phyloP scores from a whole-genome alignment of 2,329 filamentous ascomycete genomes.

The Aspergillus phoenicis region DNA sequence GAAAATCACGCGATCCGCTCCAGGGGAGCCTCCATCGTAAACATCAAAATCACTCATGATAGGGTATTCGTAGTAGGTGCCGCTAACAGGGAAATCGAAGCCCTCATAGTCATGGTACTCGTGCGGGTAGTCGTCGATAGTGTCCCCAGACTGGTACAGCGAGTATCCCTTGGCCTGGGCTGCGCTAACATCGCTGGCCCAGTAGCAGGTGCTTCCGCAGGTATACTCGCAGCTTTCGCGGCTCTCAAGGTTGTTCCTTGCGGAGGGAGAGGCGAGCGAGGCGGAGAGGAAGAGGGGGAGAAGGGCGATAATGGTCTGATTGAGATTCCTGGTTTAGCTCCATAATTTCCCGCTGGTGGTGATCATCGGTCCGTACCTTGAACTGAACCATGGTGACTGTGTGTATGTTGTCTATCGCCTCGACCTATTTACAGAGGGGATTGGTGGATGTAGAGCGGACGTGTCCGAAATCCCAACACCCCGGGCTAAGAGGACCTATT shows the following conservation, averaged over 20 bases:
- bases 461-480: background rate
- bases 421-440: background rate
- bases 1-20: slow-evolving; percentile 68
- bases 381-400: background rate
- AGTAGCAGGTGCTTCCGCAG: slow-evolving; percentile 60
- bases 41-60: slow-evolving; percentile 52
- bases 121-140: slow-evolving; percentile 58
- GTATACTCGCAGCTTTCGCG: slow-evolving; percentile 51
- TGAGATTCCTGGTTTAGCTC: background rate
- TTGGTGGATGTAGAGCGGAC: background rate
- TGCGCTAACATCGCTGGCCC: slow-evolving; percentile 50
- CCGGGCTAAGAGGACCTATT: background rate
- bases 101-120: slow-evolving; percentile 65
- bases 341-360: no score
- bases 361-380: background rate
- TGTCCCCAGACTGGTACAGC: slow-evolving; percentile 48
- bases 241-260: slow-evolving; percentile 30
- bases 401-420: no score
- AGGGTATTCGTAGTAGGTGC: slow-evolving; percentile 67
- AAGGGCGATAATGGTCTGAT: slow-evolving; percentile 15
- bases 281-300: slow-evolving; percentile 26
- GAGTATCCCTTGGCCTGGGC: slow-evolving; percentile 57
- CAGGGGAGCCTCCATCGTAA: slow-evolving; percentile 64
- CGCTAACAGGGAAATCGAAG: slow-evolving; percentile 60
- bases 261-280: slow-evolving; percentile 29